Evolutionary conservation across 2,329 filamentous ascomycete genomes (phyloP).

Genomic region (Penicillium sp.): DNA sequence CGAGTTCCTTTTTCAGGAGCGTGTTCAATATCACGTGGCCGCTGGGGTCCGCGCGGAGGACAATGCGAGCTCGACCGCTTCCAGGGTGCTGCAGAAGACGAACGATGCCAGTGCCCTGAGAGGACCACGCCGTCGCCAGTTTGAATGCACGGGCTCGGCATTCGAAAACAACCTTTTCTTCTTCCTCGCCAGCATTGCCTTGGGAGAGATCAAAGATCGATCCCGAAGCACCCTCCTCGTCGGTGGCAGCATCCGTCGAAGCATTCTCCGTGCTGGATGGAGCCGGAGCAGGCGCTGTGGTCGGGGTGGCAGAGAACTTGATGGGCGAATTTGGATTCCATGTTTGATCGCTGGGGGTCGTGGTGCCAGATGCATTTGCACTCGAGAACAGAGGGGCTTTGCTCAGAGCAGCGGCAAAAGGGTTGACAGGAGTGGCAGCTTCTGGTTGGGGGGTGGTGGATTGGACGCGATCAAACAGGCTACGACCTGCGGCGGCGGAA

Average conservation of each 20-base stretch:
- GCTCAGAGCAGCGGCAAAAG: slow-evolving; percentile 4
- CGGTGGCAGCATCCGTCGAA: slow-evolving; percentile 41
- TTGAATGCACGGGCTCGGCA: slow-evolving; percentile 68
- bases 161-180: slow-evolving; percentile 69
- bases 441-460: slow-evolving; percentile 10
- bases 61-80: slow-evolving; percentile 63
- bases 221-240: slow-evolving; percentile 36
- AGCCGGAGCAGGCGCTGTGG: slow-evolving; percentile 20
- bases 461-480: slow-evolving; percentile 39
- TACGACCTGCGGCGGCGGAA: slow-evolving; percentile 28
- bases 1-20: slow-evolving; percentile 57
- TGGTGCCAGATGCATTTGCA: slow-evolving; percentile 25
- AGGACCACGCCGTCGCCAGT: slow-evolving; percentile 60
- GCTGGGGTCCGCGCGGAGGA: slow-evolving; percentile 71
- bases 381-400: slow-evolving; percentile 17
- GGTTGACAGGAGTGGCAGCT: slow-evolving; percentile 25
- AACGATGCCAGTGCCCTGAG: slow-evolving; percentile 67
- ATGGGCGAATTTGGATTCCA: slow-evolving; percentile 50
- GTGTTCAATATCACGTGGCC: slow-evolving; percentile 74
- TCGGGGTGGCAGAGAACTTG: slow-evolving; percentile 44
- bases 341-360: too few relatives aligned
- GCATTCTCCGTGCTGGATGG: slow-evolving; percentile 23
- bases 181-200: slow-evolving; percentile 65
- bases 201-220: slow-evolving; percentile 65
- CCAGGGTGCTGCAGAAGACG: slow-evolving; percentile 74